These are phyloP conservation scores for Boechera divaricarpa DNA, from an alignment of 345 rosid genomes.

Conservation along the genomic window DNA sequence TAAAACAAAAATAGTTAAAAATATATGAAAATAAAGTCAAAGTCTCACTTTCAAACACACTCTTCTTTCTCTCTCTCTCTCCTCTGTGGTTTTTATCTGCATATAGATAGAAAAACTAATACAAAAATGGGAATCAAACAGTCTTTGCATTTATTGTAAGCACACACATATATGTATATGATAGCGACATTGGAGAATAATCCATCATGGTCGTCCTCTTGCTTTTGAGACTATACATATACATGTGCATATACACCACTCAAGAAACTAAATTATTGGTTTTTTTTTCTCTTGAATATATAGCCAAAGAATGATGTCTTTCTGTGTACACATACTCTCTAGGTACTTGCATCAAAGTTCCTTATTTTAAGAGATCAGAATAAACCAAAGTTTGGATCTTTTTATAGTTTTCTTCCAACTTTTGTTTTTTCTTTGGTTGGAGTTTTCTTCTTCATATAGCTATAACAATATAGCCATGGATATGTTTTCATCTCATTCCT, in stretches of 20 bases:
- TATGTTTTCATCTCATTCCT: conserved; percentile 57
- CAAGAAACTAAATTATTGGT: conserved; percentile 22
- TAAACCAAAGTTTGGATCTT: conserved; percentile 58
- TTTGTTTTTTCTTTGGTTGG: conserved; percentile 51
- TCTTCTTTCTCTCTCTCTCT: conserved; percentile 35
- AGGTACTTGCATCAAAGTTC: conserved; percentile 55
- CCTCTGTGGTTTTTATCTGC: conserved; percentile 49
- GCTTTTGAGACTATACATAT: conserved; percentile 47
- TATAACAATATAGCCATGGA: conserved; percentile 47
- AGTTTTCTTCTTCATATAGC: conserved; percentile 49
- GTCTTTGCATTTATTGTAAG: conserved; percentile 50
- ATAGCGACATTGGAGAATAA: conserved; percentile 77
- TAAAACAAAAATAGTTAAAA: not conserved
- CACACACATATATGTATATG: conserved; percentile 48
- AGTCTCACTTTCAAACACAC: conserved; percentile 42
- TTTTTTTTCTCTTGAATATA: conserved; percentile 30
- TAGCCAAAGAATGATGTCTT: conserved; percentile 68
- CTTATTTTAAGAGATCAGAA: conserved; percentile 46
- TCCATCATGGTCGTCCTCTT: conserved; percentile 66
- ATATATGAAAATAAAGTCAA: conserved; percentile 36
- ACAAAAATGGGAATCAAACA: conserved; percentile 44
- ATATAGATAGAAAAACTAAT: conserved; percentile 46
- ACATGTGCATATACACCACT: conserved; percentile 25
- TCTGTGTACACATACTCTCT: conserved; percentile 50
- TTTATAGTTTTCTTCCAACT: conserved; percentile 36